Conservation (phyloP, 2,329 filamentous ascomycete genomes). For the Furcasterigmium sp. region DNA sequence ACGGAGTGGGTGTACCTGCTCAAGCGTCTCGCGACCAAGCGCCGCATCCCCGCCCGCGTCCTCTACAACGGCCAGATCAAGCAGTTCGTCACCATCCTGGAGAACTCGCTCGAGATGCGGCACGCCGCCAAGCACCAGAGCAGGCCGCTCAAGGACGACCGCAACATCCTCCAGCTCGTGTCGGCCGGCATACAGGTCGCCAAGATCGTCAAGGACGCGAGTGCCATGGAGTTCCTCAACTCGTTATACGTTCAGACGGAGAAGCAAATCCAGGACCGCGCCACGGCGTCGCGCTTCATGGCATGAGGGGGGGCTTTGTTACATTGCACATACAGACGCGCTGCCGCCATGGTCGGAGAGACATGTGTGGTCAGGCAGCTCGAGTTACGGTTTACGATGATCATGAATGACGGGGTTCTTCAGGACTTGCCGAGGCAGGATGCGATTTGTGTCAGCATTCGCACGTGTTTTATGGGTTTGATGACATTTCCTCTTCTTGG, state of each 20-base stretch:
- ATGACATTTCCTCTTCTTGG: no score
- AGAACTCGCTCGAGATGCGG: slow-evolving; percentile 84
- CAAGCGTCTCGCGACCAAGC: slow-evolving; percentile 79
- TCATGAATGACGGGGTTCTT: no score
- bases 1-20: slow-evolving; percentile 88
- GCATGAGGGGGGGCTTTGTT: background rate
- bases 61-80: slow-evolving; percentile 89
- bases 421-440: no score
- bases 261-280: slow-evolving; percentile 67
- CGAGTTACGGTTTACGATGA: no score
- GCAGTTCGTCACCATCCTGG: slow-evolving; percentile 81
- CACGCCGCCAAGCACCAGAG: slow-evolving; percentile 81
- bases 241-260: slow-evolving; percentile 78
- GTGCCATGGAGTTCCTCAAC: slow-evolving; percentile 78
- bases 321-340: no score
- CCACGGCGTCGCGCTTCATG: slow-evolving; percentile 35
- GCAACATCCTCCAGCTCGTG: slow-evolving; percentile 82
- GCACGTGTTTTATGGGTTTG: no score
- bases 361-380: no score
- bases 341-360: no score
- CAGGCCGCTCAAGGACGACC: slow-evolving; percentile 79
- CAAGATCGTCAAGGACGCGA: slow-evolving; percentile 79
- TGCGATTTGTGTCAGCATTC: no score
- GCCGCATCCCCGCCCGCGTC: slow-evolving; percentile 76
- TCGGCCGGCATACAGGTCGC: slow-evolving; percentile 83